A percentile compares a stretch with the other conserved stretches of the same genome.
Conservation (phyloP, 306 rosid species). For the Cicer judaicum region DNA sequence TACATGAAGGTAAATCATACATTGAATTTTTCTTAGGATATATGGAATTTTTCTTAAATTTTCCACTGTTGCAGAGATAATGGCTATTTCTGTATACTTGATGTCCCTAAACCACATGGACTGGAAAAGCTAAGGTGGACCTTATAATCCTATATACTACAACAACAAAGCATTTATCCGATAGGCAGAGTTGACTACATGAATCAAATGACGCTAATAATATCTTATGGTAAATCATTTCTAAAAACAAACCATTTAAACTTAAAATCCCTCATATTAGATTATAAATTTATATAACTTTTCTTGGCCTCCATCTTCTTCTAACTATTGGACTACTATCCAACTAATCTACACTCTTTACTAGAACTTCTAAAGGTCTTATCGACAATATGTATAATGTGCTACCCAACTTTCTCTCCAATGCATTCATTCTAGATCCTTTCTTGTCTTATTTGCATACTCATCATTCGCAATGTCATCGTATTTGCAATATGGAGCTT, state of each 20-base stretch:
- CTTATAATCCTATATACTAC: background rate
- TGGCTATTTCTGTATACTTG: slow-evolving; percentile 5
- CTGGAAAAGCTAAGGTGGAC: background rate
- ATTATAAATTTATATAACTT: background rate
- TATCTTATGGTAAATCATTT: background rate
- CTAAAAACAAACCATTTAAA: no score
- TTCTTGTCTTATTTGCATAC: background rate
- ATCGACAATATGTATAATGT: background rate
- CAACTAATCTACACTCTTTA: background rate
- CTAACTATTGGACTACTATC: no score
- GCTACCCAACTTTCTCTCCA: background rate
- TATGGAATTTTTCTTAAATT: slow-evolving; percentile 3
- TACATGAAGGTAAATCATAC: slow-evolving; percentile 23
- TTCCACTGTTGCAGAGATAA: background rate
- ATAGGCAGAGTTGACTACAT: background rate
- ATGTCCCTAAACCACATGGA: background rate
- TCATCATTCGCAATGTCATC: no score
- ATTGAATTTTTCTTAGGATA: slow-evolving; percentile 19
- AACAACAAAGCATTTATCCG: background rate
- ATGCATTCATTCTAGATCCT: background rate
- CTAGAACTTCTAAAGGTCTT: background rate
- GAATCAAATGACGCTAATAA: background rate
- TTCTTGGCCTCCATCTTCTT: no score
- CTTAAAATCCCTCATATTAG: background rate
- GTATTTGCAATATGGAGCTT: background rate